These are phyloP conservation scores for Serendipita sp. DNA, from an alignment of 768 basidiomycete species.

Conservation along the genomic window DNA sequence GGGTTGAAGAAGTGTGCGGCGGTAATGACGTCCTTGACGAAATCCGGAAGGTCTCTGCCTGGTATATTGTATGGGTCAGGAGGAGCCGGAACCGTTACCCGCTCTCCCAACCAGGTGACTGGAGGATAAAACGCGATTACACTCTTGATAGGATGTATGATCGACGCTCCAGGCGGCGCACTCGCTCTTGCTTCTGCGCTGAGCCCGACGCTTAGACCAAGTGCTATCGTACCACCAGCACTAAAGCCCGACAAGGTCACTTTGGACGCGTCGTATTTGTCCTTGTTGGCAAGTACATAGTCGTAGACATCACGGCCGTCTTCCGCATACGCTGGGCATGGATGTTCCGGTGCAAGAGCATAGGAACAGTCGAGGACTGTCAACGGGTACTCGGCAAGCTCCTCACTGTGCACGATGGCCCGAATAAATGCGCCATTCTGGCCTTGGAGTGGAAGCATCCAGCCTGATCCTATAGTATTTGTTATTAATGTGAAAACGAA, in stretches of 20 bases:
- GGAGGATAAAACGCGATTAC: not conserved
- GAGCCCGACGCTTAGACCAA: not conserved
- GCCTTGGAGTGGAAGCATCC: not conserved
- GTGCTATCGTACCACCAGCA: not conserved
- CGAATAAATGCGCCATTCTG: not conserved
- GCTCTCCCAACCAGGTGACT: not conserved
- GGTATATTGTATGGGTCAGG: not conserved
- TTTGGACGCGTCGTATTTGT: not conserved
- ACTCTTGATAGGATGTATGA: not conserved
- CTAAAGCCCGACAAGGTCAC: not conserved
- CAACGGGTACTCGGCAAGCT: not conserved
- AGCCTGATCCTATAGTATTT: not conserved
- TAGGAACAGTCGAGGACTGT: not conserved
- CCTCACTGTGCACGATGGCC: not conserved
- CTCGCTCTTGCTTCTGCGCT: not conserved
- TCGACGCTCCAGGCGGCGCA: not conserved
- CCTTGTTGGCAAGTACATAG: not conserved
- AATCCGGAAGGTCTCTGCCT: not conserved
- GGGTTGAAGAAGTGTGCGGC: not conserved
- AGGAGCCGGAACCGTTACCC: not conserved
- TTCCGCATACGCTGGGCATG: not conserved
- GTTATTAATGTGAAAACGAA: not conserved
- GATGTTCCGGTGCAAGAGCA: not conserved
- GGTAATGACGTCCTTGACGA: not conserved
- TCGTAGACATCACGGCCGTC: not conserved